These are phyloP conservation scores for Pouteria glomerata DNA, from an alignment of 148 eudicot genomes.

Conservation along the genomic window DNA sequence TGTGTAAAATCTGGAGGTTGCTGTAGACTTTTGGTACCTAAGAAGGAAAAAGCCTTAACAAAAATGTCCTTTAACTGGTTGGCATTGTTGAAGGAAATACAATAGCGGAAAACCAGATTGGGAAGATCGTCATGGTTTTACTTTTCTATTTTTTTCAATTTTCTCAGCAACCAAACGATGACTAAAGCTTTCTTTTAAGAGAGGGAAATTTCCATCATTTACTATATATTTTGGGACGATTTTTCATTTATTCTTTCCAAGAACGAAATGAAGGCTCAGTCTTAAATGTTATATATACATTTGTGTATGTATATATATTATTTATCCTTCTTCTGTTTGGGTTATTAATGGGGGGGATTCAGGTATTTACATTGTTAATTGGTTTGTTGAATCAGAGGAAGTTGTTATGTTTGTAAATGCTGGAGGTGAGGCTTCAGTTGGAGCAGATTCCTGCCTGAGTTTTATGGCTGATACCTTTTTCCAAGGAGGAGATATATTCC, in stretches of 20 bases:
- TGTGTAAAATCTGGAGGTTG: not conserved
- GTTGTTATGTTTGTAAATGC: slow-evolving; percentile 74
- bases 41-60: not conserved
- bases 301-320: not conserved
- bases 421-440: slow-evolving; percentile 44
- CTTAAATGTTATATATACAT: not conserved
- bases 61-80: not conserved
- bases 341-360: slow-evolving; percentile 2
- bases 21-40: not conserved
- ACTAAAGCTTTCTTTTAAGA: not conserved
- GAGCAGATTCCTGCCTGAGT: slow-evolving; percentile 34
- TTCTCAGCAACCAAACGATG: not conserved
- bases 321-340: not conserved
- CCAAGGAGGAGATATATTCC: slow-evolving; percentile 65
- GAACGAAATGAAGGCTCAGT: not conserved
- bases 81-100: not conserved
- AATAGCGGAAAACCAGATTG: not conserved
- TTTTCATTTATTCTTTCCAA: not conserved
- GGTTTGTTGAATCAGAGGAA: slow-evolving; percentile 44
- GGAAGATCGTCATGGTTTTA: not conserved
- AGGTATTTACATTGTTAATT: slow-evolving; percentile 8
- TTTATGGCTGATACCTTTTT: slow-evolving; percentile 58
- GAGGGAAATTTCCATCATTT: not conserved
- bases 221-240: not conserved
- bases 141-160: not conserved